phyloP scores from a whole-genome alignment of 2,329 filamentous ascomycete species.

The Xylariaceae sp. region DNA sequence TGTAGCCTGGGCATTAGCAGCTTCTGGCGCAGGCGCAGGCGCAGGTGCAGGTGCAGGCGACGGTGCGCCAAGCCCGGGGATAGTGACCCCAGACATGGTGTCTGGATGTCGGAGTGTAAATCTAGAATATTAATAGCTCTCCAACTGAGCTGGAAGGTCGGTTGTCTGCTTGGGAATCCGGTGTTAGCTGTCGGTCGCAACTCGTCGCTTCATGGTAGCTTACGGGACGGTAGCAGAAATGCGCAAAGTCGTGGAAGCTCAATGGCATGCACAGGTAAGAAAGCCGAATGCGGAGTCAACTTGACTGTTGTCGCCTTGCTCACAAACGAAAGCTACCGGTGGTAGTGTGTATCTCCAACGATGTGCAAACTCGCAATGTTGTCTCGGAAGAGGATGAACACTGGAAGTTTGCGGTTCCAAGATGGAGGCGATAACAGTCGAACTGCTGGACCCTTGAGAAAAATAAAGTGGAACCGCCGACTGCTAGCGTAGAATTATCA shows the following conservation, averaged over 20 bases:
- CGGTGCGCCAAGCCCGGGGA: slow-evolving; percentile 29
- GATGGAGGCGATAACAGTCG: background rate
- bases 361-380: background rate
- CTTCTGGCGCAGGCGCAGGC: background rate
- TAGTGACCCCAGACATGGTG: slow-evolving; percentile 21
- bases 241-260: background rate
- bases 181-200: background rate
- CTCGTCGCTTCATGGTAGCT: background rate
- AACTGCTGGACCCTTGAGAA: slow-evolving; percentile 13
- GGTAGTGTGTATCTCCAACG: background rate
- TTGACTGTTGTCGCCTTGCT: background rate
- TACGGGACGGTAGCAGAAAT: background rate
- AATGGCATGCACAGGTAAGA: background rate
- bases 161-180: slow-evolving; percentile 1
- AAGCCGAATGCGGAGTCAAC: background rate
- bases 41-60: slow-evolving; percentile 4
- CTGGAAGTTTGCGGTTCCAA: too few relatives aligned
- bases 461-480: slow-evolving; percentile 27
- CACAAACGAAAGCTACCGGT: too few relatives aligned
- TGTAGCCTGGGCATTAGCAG: slow-evolving; percentile 5
- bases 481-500: too few relatives aligned
- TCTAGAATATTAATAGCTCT: background rate
- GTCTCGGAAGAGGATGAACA: too few relatives aligned
- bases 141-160: background rate
- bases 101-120: background rate